A percentile compares a stretch with the other conserved stretches of the same genome.
phyloP scores from a whole-genome alignment of 2,329 filamentous ascomycete genomes.

The Aspergillus novoparasiticus region DNA sequence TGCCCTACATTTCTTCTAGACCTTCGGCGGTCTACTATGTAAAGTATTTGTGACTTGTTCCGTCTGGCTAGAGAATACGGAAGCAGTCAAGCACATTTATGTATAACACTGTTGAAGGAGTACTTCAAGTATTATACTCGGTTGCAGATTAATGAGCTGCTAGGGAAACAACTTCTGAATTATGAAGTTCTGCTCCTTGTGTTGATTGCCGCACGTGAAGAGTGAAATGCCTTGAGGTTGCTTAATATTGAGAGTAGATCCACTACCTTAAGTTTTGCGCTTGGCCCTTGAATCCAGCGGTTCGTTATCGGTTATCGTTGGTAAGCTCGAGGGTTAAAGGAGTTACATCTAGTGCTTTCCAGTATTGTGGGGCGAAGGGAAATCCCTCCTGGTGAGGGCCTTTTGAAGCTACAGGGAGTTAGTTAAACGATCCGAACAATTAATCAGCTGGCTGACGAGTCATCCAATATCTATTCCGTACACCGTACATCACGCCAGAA shows the following conservation, averaged over 20 bases:
- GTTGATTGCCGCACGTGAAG: background rate
- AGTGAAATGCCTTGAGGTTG: background rate
- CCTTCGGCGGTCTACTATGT: background rate
- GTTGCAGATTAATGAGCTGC: background rate
- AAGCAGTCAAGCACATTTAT: background rate
- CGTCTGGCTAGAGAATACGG: background rate
- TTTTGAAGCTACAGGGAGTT: background rate
- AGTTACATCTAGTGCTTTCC: background rate
- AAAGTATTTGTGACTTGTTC: background rate
- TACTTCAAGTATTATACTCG: background rate
- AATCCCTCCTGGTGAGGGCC: background rate
- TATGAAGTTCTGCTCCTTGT: background rate
- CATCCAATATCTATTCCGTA: background rate
- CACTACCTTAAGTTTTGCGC: background rate
- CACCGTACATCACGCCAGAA: background rate
- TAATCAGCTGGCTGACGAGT: background rate
- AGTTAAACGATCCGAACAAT: background rate
- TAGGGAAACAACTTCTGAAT: background rate
- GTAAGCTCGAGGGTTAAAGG: background rate
- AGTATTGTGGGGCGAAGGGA: background rate
- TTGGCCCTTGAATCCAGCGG: background rate
- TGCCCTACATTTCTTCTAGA: background rate
- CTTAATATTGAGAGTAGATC: background rate
- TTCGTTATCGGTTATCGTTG: background rate
- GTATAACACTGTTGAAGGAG: background rate